These are phyloP conservation scores for Fusarium nelsonii DNA, from an alignment of 2,329 filamentous ascomycete species.

Conservation along the genomic window DNA sequence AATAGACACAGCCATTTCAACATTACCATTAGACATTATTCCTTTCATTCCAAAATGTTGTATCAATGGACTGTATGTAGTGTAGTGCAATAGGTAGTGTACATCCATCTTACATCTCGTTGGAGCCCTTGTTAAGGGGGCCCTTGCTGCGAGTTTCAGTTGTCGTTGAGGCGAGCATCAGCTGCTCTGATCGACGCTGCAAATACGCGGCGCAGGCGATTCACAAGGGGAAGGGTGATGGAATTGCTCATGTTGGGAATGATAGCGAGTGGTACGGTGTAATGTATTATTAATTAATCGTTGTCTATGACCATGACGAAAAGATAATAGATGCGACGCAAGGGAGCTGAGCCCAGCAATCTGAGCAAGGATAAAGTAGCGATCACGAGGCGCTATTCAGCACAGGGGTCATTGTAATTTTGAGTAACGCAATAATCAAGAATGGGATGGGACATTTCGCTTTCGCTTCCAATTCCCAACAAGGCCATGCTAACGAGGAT, in stretches of 20 bases:
- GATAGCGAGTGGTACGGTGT: background rate
- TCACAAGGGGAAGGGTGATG: constrained; percentile 7
- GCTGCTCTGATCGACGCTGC: constrained; percentile 37
- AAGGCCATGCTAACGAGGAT: background rate
- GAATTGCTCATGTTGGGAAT: constrained; percentile 17
- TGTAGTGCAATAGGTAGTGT: background rate
- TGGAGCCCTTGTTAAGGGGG: constrained; percentile 23
- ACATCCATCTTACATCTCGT: background rate
- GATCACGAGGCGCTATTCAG: constrained; percentile 47
- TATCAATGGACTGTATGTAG: background rate
- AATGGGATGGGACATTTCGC: constrained; percentile 17
- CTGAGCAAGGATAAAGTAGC: constrained; percentile 42
- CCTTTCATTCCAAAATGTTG: background rate
- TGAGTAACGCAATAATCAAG: constrained; percentile 29
- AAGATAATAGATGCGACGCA: constrained; percentile 26
- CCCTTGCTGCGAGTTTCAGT: constrained; percentile 39
- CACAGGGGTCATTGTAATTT: constrained; percentile 42
- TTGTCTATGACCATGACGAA: constrained; percentile 17
- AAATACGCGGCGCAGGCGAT: constrained; percentile 21
- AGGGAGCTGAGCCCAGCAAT: constrained; percentile 27
- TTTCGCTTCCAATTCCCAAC: constrained; percentile 16
- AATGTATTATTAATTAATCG: constrained; percentile 12
- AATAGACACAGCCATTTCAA: constrained; percentile 2
- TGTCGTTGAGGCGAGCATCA: constrained; percentile 35
- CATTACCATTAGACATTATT: constrained; percentile 15